These are phyloP conservation scores for Phytophthora ohioensis DNA, from an alignment of 352 stramenopile genomes.

Conservation along the genomic window DNA sequence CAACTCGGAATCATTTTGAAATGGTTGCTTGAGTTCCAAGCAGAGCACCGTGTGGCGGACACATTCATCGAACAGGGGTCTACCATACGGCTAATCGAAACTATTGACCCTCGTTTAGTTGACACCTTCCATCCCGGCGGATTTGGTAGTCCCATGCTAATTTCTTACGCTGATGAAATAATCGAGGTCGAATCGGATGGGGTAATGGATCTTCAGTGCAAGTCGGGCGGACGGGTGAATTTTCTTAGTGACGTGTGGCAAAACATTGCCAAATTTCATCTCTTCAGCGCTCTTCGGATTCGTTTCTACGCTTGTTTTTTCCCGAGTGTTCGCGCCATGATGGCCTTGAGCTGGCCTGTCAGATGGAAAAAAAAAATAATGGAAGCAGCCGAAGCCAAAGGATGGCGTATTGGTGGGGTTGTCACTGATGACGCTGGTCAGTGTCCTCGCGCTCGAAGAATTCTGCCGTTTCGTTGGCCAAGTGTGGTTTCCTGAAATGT, in stretches of 20 bases:
- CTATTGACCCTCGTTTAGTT: not conserved
- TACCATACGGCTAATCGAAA: not conserved
- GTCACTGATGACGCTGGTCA: constrained; percentile 26
- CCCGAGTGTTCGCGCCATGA: constrained; percentile 9
- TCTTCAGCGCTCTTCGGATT: constrained; percentile 18
- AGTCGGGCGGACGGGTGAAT: constrained; percentile 3
- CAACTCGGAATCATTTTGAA: not conserved
- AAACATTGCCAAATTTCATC: constrained; percentile 19
- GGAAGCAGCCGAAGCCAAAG: not conserved
- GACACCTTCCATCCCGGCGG: too few species aligned
- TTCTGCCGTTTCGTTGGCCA: constrained; percentile 5
- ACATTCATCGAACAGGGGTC: not conserved
- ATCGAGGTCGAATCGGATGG: too few species aligned
- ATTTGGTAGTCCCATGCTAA: too few species aligned
- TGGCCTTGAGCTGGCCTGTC: constrained; percentile 12
- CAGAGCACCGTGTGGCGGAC: not conserved
- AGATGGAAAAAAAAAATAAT: constrained; percentile 20
- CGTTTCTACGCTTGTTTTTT: constrained; percentile 6
- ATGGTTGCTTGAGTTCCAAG: not conserved
- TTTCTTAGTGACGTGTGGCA: not conserved
- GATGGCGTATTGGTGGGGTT: constrained; percentile 18
- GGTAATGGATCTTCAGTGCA: not conserved
- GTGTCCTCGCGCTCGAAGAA: constrained; percentile 19
- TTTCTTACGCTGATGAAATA: too few species aligned
- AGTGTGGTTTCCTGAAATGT: constrained; percentile 12